These are phyloP conservation scores for Takashimella tepidaria DNA, from an alignment of 1,284 basidiomycete genomes.

Conservation along the genomic window DNA sequence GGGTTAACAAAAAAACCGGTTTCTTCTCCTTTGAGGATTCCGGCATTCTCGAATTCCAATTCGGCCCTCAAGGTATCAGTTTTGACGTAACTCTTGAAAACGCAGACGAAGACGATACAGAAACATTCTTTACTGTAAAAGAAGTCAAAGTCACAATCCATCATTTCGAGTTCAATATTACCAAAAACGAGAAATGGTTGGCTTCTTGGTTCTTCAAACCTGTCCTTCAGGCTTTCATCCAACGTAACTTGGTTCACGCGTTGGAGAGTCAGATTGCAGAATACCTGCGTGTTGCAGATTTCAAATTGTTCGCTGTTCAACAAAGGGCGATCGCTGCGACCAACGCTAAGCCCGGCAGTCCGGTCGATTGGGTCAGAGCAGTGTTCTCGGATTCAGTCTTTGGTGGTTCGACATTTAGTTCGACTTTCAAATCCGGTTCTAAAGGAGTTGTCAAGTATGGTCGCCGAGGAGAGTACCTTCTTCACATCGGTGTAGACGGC, in stretches of 20 bases:
- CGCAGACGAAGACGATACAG: conserved; percentile 47
- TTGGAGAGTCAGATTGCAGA: conserved; percentile 46
- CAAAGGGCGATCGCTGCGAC: conserved; percentile 49
- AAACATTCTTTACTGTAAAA: conserved; percentile 52
- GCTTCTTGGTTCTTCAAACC: conserved; percentile 43
- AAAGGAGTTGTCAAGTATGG: conserved; percentile 50
- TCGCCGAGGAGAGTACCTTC: conserved; percentile 48
- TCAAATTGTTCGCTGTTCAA: conserved; percentile 46
- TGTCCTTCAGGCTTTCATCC: conserved; percentile 36
- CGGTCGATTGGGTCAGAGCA: conserved; percentile 49
- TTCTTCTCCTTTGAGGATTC: conserved; percentile 48
- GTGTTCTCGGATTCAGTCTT: conserved; percentile 47
- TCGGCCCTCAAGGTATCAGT: conserved; percentile 47
- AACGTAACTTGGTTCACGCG: conserved; percentile 38
- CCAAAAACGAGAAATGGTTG: conserved; percentile 40
- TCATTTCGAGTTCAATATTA: conserved; percentile 43
- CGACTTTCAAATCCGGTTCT: conserved; percentile 32
- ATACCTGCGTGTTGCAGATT: conserved; percentile 34
- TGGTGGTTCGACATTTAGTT: conserved; percentile 21
- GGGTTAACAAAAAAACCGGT: conserved; percentile 46
- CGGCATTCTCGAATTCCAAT: conserved; percentile 49
- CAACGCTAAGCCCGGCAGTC: conserved; percentile 42
- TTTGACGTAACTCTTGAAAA: conserved; percentile 51
- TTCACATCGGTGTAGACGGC: conserved; percentile 51
- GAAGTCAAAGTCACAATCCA: conserved; percentile 49